Evolutionary conservation across 257 asterid species (phyloP).

Genomic region (Pogostemon cablin): DNA sequence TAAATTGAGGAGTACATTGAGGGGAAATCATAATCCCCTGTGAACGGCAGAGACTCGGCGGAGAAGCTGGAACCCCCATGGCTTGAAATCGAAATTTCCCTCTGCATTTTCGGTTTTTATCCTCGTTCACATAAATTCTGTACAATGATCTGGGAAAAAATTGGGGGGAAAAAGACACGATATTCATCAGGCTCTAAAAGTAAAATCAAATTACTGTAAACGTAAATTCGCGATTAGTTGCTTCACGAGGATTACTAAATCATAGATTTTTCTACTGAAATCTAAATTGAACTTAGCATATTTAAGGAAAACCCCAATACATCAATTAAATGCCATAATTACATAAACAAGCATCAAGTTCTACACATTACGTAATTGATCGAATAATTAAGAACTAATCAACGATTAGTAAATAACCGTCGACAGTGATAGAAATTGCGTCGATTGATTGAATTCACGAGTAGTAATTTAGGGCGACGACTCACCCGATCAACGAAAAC

Average conservation of each 20-base stretch:
- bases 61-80: conserved; percentile 29
- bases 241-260: neutral
- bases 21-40: conserved; percentile 36
- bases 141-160: conserved; percentile 2
- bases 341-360: conserved; percentile 25
- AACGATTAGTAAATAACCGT: neutral
- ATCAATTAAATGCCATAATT: neutral
- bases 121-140: neutral
- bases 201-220: conserved; percentile 12
- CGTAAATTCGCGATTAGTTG: neutral
- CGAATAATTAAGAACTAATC: conserved; percentile 13
- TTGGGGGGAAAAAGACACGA: neutral
- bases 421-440: neutral
- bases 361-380: conserved; percentile 1
- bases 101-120: conserved; percentile 39
- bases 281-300: neutral
- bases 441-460: neutral
- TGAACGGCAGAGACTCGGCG: conserved; percentile 26
- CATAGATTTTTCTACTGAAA: conserved; percentile 14
- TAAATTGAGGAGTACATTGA: conserved; percentile 38
- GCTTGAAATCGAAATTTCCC: conserved; percentile 41
- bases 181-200: conserved; percentile 14
- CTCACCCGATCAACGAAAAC: conserved; percentile 36
- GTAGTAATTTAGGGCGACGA: neutral
- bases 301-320: neutral